These are phyloP conservation scores for Myxozyma sirexii DNA, from an alignment of 805 yeast species.

Conservation along the genomic window DNA sequence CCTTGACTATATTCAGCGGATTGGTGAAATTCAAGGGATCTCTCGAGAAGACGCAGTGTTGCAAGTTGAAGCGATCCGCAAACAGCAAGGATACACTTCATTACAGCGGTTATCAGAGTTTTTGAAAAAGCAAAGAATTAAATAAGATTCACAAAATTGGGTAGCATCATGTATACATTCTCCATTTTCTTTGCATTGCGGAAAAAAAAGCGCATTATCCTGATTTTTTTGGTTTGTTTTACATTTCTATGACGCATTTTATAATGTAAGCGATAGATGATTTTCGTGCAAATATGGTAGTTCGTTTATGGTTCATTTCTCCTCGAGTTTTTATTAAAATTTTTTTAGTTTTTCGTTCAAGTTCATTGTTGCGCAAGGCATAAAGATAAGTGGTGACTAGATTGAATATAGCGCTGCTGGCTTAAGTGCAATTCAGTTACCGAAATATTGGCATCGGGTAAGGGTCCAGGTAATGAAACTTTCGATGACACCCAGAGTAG, in stretches of 20 bases:
- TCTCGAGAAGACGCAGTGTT: constrained; percentile 22
- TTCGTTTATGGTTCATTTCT: no score
- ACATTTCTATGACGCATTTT: no score
- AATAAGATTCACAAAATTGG: not conserved
- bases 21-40: constrained; percentile 18
- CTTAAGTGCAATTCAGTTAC: not conserved
- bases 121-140: constrained; percentile 15
- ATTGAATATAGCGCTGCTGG: no score
- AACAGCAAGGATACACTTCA: constrained; percentile 22
- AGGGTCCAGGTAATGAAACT: constrained; percentile 1
- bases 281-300: no score
- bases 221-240: not conserved
- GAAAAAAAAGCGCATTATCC: no score
- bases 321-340: no score
- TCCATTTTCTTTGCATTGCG: not conserved
- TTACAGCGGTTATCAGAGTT: constrained; percentile 30
- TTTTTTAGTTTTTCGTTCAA: no score
- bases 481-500: no score
- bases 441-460: constrained; percentile 1
- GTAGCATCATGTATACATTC: not conserved
- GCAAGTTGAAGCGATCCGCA: constrained; percentile 26
- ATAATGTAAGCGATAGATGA: no score
- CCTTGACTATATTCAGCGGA: constrained; percentile 19
- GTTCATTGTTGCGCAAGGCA: no score
- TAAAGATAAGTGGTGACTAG: no score